Base-by-base conservation (phyloP, 1,284 basidiomycete species). In the Sporisorium reilianum region DNA sequence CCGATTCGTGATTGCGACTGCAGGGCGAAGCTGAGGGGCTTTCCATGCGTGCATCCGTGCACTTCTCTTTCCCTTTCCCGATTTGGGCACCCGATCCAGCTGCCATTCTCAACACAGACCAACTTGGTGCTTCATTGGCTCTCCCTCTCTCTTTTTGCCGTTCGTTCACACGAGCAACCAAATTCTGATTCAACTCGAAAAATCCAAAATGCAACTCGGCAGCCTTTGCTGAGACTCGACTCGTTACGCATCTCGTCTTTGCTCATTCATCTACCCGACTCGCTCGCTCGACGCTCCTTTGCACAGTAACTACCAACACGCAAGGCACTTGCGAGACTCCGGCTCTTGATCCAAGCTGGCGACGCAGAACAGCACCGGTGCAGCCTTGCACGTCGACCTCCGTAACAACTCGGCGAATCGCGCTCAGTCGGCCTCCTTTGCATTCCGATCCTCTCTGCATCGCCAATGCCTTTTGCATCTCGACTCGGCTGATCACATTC, bases 11-110 rank as follows among this genome's bases (percentile, higher is more conserved):
- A 30, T 30, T 30, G 51, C 51, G 51, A 52, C 38, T 52, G 51
- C 25, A 40, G 23, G 9, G 3, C 16, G 25, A 2, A 20, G 4
- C 14, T 23, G 52, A 53, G 40, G 52, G 25, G 52, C 42, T 48
- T 41, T 40, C 10, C 20, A 9, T 20, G 40, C 32, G 50, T 62
- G 65, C 59, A 68, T 58, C 55, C 65, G 65, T 68, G 65, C 65
- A 38, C 65, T 54, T 26, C n/a, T 10, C 6, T 38, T 38, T 14
- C 12, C 36, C 9, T 3, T 34, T 28, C 48, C 44, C 63, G 62
- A 58, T 64, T n/a, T 20, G 8, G 12, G n/a, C 18, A 2, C 26
- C 22, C 34, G 54, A 64, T 56, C 5, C 9, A 7, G 9, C 25
- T 44, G 5, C 28, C n/a, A 9, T 9, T 30, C 28, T 50, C 18